Evolutionary conservation across 179 eudicot genomes (phyloP).

Genomic region (Drosera spatulata): DNA sequence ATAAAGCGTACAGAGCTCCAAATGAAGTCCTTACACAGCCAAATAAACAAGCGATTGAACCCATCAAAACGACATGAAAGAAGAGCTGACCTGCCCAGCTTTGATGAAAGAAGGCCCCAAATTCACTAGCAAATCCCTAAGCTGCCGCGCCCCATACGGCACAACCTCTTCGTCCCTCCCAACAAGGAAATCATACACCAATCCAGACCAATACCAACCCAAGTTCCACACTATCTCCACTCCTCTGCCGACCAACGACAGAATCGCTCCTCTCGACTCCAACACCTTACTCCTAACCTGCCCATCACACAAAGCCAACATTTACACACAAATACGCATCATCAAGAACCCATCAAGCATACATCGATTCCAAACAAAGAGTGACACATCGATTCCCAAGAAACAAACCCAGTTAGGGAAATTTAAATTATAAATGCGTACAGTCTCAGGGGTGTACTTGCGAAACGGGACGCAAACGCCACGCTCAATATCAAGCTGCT

Average conservation of each 20-base stretch:
- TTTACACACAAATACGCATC: no score
- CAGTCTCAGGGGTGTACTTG: slow-evolving; percentile 75
- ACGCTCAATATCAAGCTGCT: slow-evolving; percentile 83
- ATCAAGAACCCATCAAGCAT: no score
- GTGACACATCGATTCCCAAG: neutral
- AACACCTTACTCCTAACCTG: slow-evolving; percentile 88
- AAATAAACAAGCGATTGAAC: no score
- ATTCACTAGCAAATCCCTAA: slow-evolving; percentile 73
- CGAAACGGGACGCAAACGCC: slow-evolving; percentile 98
- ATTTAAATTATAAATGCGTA: slow-evolving; percentile 14
- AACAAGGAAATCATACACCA: slow-evolving; percentile 65
- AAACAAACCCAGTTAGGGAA: neutral
- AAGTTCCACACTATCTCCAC: slow-evolving; percentile 88
- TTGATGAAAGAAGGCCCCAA: slow-evolving; percentile 94
- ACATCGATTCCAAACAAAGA: no score
- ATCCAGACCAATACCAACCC: slow-evolving; percentile 78
- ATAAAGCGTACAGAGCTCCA: no score
- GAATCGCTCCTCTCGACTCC: slow-evolving; percentile 70
- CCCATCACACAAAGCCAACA: slow-evolving; percentile 10
- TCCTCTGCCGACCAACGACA: slow-evolving; percentile 73
- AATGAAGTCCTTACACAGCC: neutral
- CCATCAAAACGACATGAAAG: neutral
- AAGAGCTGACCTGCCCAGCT: slow-evolving; percentile 77
- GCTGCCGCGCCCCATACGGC: slow-evolving; percentile 89
- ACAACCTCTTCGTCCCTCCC: slow-evolving; percentile 93